phyloP scores from a whole-genome alignment of 139 green algal species.

The Nannochloris sp. region DNA sequence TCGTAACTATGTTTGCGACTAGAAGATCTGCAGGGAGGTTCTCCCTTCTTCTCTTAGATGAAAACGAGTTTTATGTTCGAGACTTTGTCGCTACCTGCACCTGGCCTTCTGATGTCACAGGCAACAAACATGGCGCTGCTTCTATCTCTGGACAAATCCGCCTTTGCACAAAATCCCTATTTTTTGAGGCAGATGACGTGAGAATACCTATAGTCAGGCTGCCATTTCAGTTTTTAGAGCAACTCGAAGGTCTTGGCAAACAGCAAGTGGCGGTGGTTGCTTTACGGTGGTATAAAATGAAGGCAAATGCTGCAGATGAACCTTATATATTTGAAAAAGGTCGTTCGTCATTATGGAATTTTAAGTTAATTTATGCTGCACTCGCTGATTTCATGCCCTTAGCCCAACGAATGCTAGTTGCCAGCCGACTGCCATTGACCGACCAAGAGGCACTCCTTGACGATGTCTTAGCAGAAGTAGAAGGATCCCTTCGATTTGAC shows the following conservation, averaged over 20 bases:
- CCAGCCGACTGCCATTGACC: slow-evolving; percentile 35
- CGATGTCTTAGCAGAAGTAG: slow-evolving; percentile 30
- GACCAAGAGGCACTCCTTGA: slow-evolving; percentile 44
- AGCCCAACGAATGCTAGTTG: slow-evolving; percentile 56
- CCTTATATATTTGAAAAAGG: slow-evolving; percentile 49
- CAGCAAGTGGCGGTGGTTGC: slow-evolving; percentile 6
- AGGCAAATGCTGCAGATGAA: slow-evolving; percentile 57
- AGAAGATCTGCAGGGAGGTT: slow-evolving; percentile 58
- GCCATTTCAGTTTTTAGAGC: slow-evolving; percentile 1
- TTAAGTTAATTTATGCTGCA: slow-evolving; percentile 55
- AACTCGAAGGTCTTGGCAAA: not conserved
- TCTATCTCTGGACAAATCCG: slow-evolving; percentile 64
- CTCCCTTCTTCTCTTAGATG: slow-evolving; percentile 78
- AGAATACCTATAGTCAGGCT: slow-evolving; percentile 68
- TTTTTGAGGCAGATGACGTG: slow-evolving; percentile 82
- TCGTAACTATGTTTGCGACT: slow-evolving; percentile 34
- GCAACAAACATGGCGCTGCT: slow-evolving; percentile 52
- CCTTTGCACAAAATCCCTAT: slow-evolving; percentile 70
- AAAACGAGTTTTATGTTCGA: slow-evolving; percentile 67
- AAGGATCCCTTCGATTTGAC: slow-evolving; percentile 61
- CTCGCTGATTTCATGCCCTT: slow-evolving; percentile 54
- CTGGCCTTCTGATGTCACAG: slow-evolving; percentile 20
- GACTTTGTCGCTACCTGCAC: slow-evolving; percentile 54
- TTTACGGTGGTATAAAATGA: slow-evolving; percentile 51
- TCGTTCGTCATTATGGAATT: slow-evolving; percentile 40